These are phyloP conservation scores for Petunia secreta DNA, from an alignment of 257 asterid genomes.

Conservation along the genomic window DNA sequence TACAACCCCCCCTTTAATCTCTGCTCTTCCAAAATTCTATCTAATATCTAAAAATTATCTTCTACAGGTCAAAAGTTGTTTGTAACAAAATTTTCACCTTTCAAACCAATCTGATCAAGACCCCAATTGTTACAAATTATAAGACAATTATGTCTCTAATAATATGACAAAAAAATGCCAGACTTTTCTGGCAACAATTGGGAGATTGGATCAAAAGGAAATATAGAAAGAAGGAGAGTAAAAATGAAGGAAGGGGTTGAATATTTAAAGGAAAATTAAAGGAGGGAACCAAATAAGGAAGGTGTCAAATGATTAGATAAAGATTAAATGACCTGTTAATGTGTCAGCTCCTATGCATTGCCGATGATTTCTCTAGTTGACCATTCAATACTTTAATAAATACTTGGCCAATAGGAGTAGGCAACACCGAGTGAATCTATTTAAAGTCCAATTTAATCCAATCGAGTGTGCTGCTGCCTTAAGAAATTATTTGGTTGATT, in stretches of 20 bases:
- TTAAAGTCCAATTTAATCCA: constrained; percentile 10
- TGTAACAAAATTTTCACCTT: not conserved
- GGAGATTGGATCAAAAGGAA: constrained; percentile 40
- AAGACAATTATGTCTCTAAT: not conserved
- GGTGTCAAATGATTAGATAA: constrained; percentile 16
- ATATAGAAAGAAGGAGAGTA: constrained; percentile 9
- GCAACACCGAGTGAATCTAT: not conserved
- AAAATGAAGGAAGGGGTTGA: not conserved
- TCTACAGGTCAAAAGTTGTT: not conserved
- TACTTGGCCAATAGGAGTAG: not conserved
- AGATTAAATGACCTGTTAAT: not conserved
- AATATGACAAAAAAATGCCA: not conserved
- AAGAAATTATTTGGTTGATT: not conserved
- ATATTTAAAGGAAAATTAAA: not conserved
- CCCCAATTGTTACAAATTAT: constrained; percentile 26
- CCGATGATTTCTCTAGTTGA: not conserved
- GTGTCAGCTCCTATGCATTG: constrained; percentile 30
- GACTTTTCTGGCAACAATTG: constrained; percentile 35
- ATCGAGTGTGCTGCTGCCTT: not conserved
- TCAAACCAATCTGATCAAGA: constrained; percentile 8
- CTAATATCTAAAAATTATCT: not conserved
- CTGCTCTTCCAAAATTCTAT: not conserved
- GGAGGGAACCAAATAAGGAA: not conserved
- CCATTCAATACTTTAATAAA: too few relatives aligned
- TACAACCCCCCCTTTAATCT: not conserved